Evolutionary conservation across 441 rosid genomes (phyloP).

Genomic region (Flueggea neowawraea): DNA sequence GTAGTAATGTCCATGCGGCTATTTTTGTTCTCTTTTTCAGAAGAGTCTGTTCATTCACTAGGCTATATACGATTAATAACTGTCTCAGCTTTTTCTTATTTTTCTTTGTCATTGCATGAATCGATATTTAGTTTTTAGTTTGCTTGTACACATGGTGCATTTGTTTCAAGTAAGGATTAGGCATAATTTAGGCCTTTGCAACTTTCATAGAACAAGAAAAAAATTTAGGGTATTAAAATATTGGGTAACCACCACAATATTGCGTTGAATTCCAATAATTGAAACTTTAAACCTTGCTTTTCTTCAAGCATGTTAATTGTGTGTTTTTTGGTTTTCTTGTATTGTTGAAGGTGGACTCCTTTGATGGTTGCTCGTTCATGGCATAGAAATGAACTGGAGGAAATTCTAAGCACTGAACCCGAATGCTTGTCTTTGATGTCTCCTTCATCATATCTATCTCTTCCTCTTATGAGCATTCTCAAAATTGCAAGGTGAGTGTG

Average conservation of each 20-base stretch:
- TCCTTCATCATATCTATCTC: constrained; percentile 78
- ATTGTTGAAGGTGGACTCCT: constrained; percentile 68
- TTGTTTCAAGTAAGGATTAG: neutral
- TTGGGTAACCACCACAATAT: too few species aligned
- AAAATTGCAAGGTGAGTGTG: constrained; percentile 76
- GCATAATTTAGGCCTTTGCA: neutral
- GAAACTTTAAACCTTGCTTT: neutral
- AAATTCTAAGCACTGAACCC: constrained; percentile 48
- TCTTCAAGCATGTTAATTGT: constrained; percentile 2
- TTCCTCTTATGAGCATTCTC: constrained; percentile 93
- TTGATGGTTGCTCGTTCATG: constrained; percentile 94
- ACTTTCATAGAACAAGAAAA: neutral
- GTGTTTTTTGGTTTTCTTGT: constrained; percentile 13
- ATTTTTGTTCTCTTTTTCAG: too few species aligned
- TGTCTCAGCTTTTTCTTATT: too few species aligned
- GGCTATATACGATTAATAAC: too few species aligned
- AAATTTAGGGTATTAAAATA: too few species aligned
- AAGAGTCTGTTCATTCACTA: too few species aligned
- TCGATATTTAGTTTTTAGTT: too few species aligned
- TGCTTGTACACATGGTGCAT: too few species aligned
- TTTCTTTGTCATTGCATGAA: too few species aligned
- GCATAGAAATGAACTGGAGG: constrained; percentile 83
- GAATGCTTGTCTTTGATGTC: constrained; percentile 32
- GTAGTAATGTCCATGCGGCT: too few species aligned
- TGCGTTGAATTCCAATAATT: too few species aligned